Conservation (phyloP, 23 red algal species). For the Gracilaria domingensis region DNA sequence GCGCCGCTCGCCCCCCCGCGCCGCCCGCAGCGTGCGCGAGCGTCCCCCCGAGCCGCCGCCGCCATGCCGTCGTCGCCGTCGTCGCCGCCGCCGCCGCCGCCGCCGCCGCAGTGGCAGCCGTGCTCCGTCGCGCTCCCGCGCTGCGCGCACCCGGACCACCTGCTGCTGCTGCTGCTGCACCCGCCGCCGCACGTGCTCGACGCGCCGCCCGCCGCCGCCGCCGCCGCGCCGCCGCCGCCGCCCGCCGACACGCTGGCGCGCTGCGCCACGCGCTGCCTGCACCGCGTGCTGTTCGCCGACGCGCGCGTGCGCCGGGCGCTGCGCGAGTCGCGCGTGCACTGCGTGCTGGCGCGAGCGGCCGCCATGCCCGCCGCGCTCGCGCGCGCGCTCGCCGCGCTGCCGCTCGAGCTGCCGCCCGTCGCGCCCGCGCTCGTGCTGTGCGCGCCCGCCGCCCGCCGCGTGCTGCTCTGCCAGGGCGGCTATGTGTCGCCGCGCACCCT, state of each 20-base stretch:
- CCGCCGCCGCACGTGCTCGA: background rate
- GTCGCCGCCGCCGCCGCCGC: no score
- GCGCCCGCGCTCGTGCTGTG: background rate
- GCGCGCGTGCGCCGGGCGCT: background rate
- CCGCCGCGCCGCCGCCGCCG: background rate
- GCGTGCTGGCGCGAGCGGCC: background rate
- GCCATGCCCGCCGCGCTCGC: background rate
- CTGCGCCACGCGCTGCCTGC: conserved; percentile 1
- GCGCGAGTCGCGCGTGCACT: background rate
- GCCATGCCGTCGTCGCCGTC: background rate
- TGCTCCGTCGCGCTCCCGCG: background rate
- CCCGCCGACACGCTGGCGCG: background rate
- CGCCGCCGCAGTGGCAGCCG: background rate
- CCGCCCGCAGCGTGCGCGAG: no score
- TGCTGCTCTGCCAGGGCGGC: background rate
- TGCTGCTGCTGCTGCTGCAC: background rate
- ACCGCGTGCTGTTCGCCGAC: conserved; percentile 25
- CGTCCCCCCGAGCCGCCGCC: no score
- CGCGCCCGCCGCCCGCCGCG: background rate
- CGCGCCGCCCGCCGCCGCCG: background rate
- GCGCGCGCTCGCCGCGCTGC: background rate
- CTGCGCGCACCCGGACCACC: background rate
- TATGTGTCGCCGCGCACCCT: background rate
- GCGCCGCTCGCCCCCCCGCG: no score
- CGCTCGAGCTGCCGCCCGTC: background rate